phyloP scores from a whole-genome alignment of 805 yeast species.

The Saccharomyces mikatae region DNA sequence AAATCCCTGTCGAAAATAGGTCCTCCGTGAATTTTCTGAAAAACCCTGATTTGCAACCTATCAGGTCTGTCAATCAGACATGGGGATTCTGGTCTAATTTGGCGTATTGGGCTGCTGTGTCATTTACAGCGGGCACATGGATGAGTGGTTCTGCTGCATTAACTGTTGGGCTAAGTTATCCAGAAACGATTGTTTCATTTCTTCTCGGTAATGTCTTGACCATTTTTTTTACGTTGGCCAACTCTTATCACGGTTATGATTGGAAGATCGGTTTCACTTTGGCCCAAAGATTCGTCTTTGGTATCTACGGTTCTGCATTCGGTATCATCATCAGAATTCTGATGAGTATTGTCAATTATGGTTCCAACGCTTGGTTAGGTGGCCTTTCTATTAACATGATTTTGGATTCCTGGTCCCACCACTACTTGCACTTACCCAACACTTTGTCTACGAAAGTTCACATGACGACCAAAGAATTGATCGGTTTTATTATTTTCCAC shows the following conservation, averaged over 20 bases:
- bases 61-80: conserved; percentile 23
- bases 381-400: conserved; percentile 35
- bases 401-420: conserved; percentile 35
- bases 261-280: conserved; percentile 44
- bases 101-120: conserved; percentile 39
- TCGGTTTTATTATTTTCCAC: conserved; percentile 38
- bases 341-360: conserved; percentile 42
- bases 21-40: conserved; percentile 25
- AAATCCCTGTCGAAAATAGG: conserved; percentile 28
- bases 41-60: conserved; percentile 30
- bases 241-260: conserved; percentile 41
- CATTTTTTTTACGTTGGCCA: conserved; percentile 36
- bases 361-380: conserved; percentile 40
- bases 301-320: conserved; percentile 37
- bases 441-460: conserved; percentile 28
- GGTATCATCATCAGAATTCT: conserved; percentile 37
- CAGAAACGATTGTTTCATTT: conserved; percentile 39
- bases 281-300: conserved; percentile 40
- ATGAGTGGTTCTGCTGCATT: conserved; percentile 39
- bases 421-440: conserved; percentile 30
- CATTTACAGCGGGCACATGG: conserved; percentile 41
- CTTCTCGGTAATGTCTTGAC: conserved; percentile 42
- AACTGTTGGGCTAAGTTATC: conserved; percentile 38
- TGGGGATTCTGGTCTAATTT: conserved; percentile 37
- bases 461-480: conserved; percentile 33